These are phyloP conservation scores for Tylopilus felleus DNA, from an alignment of 768 basidiomycete species.

Conservation along the genomic window DNA sequence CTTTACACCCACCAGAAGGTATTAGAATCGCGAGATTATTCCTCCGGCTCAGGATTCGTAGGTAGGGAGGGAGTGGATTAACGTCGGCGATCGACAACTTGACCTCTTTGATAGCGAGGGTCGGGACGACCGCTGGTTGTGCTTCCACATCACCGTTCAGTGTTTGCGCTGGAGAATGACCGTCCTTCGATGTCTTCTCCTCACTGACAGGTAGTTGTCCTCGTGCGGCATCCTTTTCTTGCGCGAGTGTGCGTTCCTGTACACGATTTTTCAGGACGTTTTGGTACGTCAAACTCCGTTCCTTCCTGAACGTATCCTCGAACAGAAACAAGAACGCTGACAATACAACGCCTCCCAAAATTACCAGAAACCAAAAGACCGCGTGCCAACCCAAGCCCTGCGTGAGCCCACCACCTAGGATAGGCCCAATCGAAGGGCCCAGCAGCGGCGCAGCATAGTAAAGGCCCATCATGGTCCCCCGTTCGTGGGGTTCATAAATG, in stretches of 20 bases:
- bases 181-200: background rate
- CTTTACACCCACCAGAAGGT: constrained; percentile 26
- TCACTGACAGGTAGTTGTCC: constrained; percentile 11
- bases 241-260: constrained; percentile 17
- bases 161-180: background rate
- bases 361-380: constrained; percentile 80
- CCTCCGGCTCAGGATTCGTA: constrained; percentile 51
- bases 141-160: constrained; percentile 25
- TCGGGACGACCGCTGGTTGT: constrained; percentile 10
- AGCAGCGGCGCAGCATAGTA: constrained; percentile 80
- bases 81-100: constrained; percentile 65
- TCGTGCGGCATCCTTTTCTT: constrained; percentile 12
- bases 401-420: constrained; percentile 69
- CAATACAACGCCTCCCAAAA: constrained; percentile 54
- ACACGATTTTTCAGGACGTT: constrained; percentile 49
- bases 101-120: constrained; percentile 32
- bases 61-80: constrained; percentile 66
- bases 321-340: constrained; percentile 65
- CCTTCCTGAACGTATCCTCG: constrained; percentile 79
- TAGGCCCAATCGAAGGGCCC: constrained; percentile 65
- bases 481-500: constrained; percentile 69
- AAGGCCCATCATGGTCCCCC: constrained; percentile 78
- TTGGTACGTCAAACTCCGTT: constrained; percentile 81
- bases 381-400: constrained; percentile 74
- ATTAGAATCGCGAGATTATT: constrained; percentile 67